phyloP scores from a whole-genome alignment of 2,329 filamentous ascomycete species.

The Aspergillus persii region DNA sequence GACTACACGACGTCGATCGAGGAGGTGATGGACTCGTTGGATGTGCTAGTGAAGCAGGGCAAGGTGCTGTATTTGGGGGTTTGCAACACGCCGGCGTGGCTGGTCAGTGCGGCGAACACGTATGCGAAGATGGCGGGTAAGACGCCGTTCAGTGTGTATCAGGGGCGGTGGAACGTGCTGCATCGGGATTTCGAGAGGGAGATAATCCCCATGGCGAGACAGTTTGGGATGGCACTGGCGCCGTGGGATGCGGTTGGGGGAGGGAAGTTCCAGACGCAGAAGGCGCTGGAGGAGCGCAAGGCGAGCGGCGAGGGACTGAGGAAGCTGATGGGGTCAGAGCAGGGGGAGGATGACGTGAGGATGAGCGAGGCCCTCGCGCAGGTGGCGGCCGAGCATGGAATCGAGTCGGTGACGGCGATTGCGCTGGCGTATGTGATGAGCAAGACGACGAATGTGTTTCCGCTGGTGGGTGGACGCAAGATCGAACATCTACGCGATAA shows the following conservation, averaged over 20 bases:
- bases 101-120: constrained; percentile 39
- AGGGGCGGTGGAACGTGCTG: constrained; percentile 41
- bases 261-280: constrained; percentile 51
- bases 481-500: constrained; percentile 68
- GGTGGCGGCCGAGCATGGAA: constrained; percentile 57
- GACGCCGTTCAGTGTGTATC: constrained; percentile 41
- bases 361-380: constrained; percentile 59
- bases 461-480: constrained; percentile 68
- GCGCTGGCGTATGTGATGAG: constrained; percentile 72
- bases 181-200: constrained; percentile 41
- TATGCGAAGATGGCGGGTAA: constrained; percentile 40
- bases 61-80: constrained; percentile 44
- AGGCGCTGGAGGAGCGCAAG: constrained; percentile 47
- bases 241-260: constrained; percentile 61
- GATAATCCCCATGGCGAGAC: constrained; percentile 40
- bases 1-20: constrained; percentile 41
- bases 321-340: constrained; percentile 23
- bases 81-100: constrained; percentile 41
- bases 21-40: constrained; percentile 38
- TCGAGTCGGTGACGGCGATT: constrained; percentile 57
- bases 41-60: constrained; percentile 37
- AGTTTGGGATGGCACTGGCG: constrained; percentile 47
- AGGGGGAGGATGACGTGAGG: constrained; percentile 51
- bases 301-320: constrained; percentile 43
- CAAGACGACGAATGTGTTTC: constrained; percentile 71